Percentiles rank a stretch among this genome's conserved stretches.
phyloP scores from a whole-genome alignment of 176 grass and related monocot species.

The Oryza australiensis region DNA sequence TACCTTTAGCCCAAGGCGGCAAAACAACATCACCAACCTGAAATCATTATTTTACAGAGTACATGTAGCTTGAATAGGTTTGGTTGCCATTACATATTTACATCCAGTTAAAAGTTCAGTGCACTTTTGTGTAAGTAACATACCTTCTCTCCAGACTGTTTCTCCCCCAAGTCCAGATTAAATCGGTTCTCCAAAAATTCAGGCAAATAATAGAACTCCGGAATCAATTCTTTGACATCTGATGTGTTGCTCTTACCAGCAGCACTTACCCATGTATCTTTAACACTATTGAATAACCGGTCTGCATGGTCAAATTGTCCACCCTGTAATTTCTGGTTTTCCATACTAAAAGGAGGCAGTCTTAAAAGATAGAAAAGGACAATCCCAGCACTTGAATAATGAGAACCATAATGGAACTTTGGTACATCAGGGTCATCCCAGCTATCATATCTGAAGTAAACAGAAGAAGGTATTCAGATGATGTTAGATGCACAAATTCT shows the following conservation, averaged over 20 bases:
- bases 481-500: conserved; percentile 15
- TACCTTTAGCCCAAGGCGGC: conserved; percentile 95
- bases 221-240: conserved; percentile 99
- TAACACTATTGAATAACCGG: conserved; percentile 88
- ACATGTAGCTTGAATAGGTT: conserved; percentile 19
- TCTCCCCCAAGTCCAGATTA: conserved; percentile 91
- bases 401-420: conserved; percentile 98
- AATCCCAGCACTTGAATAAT: conserved; percentile 99
- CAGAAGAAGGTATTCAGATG: conserved; percentile 20
- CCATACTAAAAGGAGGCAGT: conserved; percentile 79
- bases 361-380: conserved; percentile 98
- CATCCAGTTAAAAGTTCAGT: conserved; percentile 20
- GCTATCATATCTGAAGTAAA: conserved; percentile 81
- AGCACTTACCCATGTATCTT: conserved; percentile 90
- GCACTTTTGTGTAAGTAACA: neutral
- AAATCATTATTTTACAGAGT: conserved; percentile 45
- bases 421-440: conserved; percentile 99
- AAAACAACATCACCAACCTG: conserved; percentile 92
- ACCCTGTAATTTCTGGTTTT: conserved; percentile 98
- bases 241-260: conserved; percentile 99
- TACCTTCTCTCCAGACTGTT: conserved; percentile 99
- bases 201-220: conserved; percentile 98
- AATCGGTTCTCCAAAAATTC: conserved; percentile 96
- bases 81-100: conserved; percentile 14
- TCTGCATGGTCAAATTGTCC: conserved; percentile 98